Evolutionary conservation across 176 grass and related monocot species (phyloP), one percentile per base, ranked within the genome.

Genomic region (Zizania latifolia): DNA sequence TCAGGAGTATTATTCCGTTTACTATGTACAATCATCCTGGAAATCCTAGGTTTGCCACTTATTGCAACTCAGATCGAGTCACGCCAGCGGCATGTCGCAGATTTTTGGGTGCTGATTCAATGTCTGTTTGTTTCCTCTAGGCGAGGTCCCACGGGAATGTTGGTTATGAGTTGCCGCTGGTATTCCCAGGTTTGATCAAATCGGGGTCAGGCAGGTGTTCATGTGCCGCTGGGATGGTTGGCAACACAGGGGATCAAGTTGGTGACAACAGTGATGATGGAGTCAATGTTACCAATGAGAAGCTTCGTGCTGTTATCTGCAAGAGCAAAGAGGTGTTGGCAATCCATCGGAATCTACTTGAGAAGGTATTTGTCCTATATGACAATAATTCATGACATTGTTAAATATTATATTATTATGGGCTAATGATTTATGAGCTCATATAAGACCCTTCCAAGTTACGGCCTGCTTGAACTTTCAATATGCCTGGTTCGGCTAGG

Each of bases 321-420:
- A 89, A 87, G 35, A 85, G 84, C 77, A 89, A 84, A 29, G 79
- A 93, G 74, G 87, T 93, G 21, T 55, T 93, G 44, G 90, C 78
- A 46, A 71, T 56, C 38, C 87, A 93, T 63, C 78, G 65, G 69
- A 65, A 82, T 41, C 35, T 87, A 38, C 84, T 93, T 3, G 57
- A 82, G 39, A 87, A 89, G 90, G 90, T 93, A 71, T 43, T n/a
- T 1, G 81, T 27, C 70, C 7, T 9, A 14, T 62, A 23, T n/a
- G 19, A 50, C 10, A 38, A 58, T 1, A 27, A 38, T 27, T 26
- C 33, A 24, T 70, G 38, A 66, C 22, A 50, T 58, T 31, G 30
- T n/a, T 78, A 59, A 50, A 10, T 39, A 68, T 39, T n/a, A n/a
- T n/a, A n/a, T n/a, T 65, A 67, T 21, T 62, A 8, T 58, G 57